Evolutionary conservation across 2,329 filamentous ascomycete species (phyloP).

Genomic region (Trichoderma aggressivum): DNA sequence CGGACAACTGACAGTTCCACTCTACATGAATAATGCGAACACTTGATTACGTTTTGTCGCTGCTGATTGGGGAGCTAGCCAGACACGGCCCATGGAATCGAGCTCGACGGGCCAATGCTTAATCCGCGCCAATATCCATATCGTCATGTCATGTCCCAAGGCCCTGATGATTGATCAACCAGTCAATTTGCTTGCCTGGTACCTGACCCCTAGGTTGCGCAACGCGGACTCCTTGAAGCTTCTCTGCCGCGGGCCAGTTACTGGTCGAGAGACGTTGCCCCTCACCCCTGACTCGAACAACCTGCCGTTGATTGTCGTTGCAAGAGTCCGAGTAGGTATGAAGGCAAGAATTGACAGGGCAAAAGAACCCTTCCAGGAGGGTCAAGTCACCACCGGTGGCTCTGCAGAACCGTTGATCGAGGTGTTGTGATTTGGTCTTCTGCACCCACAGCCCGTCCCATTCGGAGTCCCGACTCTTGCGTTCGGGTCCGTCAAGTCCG

Average conservation of each 20-base stretch:
- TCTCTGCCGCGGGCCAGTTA: neutral
- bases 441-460: neutral
- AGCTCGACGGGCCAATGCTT: neutral
- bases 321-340: neutral
- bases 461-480: neutral
- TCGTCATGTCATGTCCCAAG: neutral
- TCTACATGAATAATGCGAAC: neutral
- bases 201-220: neutral
- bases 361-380: neutral
- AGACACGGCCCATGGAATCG: neutral
- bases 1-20: neutral
- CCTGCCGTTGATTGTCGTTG: neutral
- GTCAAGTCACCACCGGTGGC: neutral
- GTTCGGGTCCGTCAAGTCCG: slow-evolving; percentile 3
- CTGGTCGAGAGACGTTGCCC: slow-evolving; percentile 4
- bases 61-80: neutral
- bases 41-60: neutral
- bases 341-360: neutral
- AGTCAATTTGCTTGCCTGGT: slow-evolving; percentile 8
- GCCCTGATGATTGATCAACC: neutral
- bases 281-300: neutral
- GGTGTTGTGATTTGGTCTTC: neutral
- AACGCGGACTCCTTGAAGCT: neutral
- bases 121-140: neutral
- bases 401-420: neutral